Base-by-base conservation (phyloP, 1,284 basidiomycete genomes). In the Apiotrichum siamense region DNA sequence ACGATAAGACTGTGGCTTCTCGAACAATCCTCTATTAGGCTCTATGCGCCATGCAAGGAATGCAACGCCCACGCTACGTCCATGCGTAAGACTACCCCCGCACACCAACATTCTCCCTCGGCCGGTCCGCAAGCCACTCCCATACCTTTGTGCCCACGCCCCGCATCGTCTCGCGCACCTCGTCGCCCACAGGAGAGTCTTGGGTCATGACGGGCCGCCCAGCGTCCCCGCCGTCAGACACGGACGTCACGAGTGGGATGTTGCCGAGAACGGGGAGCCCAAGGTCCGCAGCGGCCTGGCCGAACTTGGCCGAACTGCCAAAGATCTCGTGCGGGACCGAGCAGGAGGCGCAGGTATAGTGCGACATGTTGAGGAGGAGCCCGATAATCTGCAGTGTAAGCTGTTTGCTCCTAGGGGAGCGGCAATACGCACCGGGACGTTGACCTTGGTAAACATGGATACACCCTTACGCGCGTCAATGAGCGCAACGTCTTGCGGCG, bases 401-500 rank as follows among this genome's bases (percentile, higher is more conserved):
- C n/a, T n/a, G n/a, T n/a, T n/a, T n/a, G n/a, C n/a, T n/a, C n/a
- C n/a, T n/a, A n/a, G n/a, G n/a, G n/a, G n/a, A n/a, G n/a, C n/a
- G n/a, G 13, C 32, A 13, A 7, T 7, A 60, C 74, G 51, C 44
- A 93, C 91, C 0, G 93, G 93, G 1, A 97, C 85, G 20, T 81
- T 79, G 20, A 97, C 81, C 73, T 97, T 97, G 49, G 83, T 80
- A 67, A 97, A 88, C 89, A 97, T 97, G 13, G 85, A 79, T 13
- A 97, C 86, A 0, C 96, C 93, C 63, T 96, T 94, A 45, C 88
- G 80, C 1, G 93, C 91, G 66, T 98, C 94, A 9, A 88, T 79
- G 7, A 98, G 79, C 2, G 94, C 88, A 13, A 98, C 88, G 63
- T 96, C 87, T 70, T 98, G 96, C 0, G 94, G 94, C 4, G 96